phyloP scores from a whole-genome alignment of 2,329 filamentous ascomycete species.

The Stachybotrys chartarum region DNA sequence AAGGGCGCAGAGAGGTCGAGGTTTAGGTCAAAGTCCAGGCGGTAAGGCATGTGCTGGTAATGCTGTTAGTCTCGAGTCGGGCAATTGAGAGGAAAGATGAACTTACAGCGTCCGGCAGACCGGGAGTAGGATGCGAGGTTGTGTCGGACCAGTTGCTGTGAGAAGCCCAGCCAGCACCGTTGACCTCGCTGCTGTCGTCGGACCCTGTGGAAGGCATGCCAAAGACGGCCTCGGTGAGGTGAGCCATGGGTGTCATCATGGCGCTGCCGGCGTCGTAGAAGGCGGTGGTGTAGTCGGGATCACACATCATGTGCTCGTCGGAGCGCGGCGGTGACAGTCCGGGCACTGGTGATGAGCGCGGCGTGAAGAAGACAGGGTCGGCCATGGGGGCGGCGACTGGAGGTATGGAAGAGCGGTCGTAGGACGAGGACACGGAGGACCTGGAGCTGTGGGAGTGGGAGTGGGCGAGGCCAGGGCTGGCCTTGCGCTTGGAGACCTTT shows the following conservation, averaged over 20 bases:
- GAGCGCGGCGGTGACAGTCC: slow-evolving; percentile 3
- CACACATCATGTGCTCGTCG: slow-evolving; percentile 1
- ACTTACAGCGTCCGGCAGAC: slow-evolving; percentile 4
- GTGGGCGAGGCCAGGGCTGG: not conserved
- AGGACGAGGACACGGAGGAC: slow-evolving; percentile 1
- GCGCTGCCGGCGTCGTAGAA: not conserved
- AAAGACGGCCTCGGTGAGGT: not conserved
- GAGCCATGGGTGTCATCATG: slow-evolving; percentile 1
- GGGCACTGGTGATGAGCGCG: not conserved
- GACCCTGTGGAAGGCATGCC: not conserved
- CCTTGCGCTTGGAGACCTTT: slow-evolving; percentile 6
- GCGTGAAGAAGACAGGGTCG: slow-evolving; percentile 2
- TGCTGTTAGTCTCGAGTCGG: not conserved
- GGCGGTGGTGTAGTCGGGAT: not conserved
- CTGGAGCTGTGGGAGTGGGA: not conserved
- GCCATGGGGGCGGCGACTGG: not conserved
- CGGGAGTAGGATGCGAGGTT: slow-evolving; percentile 1
- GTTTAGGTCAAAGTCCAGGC: not conserved
- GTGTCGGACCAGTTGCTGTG: slow-evolving; percentile 3
- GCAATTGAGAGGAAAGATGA: not conserved
- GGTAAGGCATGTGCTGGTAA: not conserved
- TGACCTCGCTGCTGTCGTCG: slow-evolving; percentile 2
- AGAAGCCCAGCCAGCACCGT: slow-evolving; percentile 2
- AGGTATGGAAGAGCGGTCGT: not conserved
- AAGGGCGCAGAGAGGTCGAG: not conserved